These are phyloP conservation scores for Amylocarpus encephaloides DNA, from an alignment of 2,329 filamentous ascomycete genomes.

Conservation along the genomic window DNA sequence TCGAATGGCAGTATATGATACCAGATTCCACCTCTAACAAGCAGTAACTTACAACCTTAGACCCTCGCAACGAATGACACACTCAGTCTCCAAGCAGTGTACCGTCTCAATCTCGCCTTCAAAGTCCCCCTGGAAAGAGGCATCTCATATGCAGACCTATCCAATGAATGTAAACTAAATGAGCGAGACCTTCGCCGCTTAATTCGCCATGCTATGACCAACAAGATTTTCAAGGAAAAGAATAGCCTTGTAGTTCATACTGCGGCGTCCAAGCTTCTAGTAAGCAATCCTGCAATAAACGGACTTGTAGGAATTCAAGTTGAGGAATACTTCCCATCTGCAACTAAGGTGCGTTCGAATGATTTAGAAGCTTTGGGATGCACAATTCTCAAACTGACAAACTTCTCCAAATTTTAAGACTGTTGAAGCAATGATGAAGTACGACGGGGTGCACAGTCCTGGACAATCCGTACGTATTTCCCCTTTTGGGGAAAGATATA, in stretches of 20 bases:
- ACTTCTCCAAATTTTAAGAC: background rate
- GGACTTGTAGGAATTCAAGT: constrained; percentile 1
- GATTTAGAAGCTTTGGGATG: no score
- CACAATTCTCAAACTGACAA: no score
- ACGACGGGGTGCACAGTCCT: constrained; percentile 3
- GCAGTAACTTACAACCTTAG: no score
- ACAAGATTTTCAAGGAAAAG: constrained; percentile 20
- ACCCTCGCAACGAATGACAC: background rate
- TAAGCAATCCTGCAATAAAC: constrained; percentile 8
- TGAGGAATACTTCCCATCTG: constrained; percentile 20
- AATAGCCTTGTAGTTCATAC: constrained; percentile 18
- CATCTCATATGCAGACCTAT: constrained; percentile 19
- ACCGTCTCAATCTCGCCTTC: constrained; percentile 15
- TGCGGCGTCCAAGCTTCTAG: constrained; percentile 17
- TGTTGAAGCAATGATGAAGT: constrained; percentile 9
- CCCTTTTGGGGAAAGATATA: no score
- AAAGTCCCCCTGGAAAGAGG: constrained; percentile 20
- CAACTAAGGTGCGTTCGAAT: background rate
- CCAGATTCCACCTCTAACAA: no score
- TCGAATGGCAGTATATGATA: no score
- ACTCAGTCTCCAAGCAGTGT: constrained; percentile 20
- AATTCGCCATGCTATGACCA: constrained; percentile 21
- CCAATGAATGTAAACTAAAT: constrained; percentile 11
- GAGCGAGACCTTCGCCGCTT: constrained; percentile 12
- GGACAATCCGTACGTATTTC: constrained; percentile 3